A percentile compares a stretch with the other conserved stretches of the same genome.
Evolutionary conservation across 2,329 filamentous ascomycete species (phyloP).

Genomic region (Fusarium sambucinum): DNA sequence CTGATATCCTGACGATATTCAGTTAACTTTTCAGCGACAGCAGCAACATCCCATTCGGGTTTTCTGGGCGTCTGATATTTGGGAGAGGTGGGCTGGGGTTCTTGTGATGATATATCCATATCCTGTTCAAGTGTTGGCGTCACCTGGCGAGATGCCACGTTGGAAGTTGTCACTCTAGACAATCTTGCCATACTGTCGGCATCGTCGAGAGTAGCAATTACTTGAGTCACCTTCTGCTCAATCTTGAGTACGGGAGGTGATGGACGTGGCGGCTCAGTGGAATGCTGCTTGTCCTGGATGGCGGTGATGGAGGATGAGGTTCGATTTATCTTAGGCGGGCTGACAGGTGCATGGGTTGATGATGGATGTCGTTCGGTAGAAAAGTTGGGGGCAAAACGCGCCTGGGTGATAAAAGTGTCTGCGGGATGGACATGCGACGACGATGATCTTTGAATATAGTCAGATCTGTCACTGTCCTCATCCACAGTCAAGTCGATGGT

Average conservation of each 20-base stretch:
- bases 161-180: conserved; percentile 35
- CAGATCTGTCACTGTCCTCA: conserved; percentile 18
- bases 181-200: conserved; percentile 43
- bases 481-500: conserved; percentile 41
- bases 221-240: conserved; percentile 23
- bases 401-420: conserved; percentile 22
- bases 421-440: not conserved
- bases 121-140: conserved; percentile 42
- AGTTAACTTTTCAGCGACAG: conserved; percentile 58
- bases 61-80: conserved; percentile 42
- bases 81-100: conserved; percentile 30
- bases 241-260: conserved; percentile 6
- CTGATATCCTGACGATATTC: conserved; percentile 59
- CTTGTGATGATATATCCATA: conserved; percentile 18
- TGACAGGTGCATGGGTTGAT: conserved; percentile 43
- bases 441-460: conserved; percentile 1
- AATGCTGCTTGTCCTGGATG: conserved; percentile 7
- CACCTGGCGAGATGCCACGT: conserved; percentile 40
- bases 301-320: conserved; percentile 17
- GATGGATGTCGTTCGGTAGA: conserved; percentile 20
- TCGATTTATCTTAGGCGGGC: conserved; percentile 49
- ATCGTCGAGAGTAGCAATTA: conserved; percentile 31
- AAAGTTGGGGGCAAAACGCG: conserved; percentile 27
- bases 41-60: conserved; percentile 58
- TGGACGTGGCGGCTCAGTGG: conserved; percentile 11